A percentile compares a stretch with the other conserved stretches of the same genome.
Evolutionary conservation across 1,284 basidiomycete genomes (phyloP).

Genomic region (Neotropicomus parvogracilis): DNA sequence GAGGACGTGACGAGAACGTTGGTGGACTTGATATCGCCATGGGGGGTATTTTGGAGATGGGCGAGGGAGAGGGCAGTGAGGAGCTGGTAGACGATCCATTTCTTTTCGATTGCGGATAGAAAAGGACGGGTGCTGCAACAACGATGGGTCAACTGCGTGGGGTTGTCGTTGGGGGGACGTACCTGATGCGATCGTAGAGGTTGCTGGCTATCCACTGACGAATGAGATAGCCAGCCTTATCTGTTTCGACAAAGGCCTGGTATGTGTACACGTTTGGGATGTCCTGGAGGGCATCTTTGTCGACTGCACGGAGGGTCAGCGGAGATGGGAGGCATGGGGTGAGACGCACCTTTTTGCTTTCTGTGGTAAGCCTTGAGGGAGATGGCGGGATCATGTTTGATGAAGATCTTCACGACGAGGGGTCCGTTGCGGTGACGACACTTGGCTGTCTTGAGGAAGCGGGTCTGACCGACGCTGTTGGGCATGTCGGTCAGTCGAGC

Average conservation of each 20-base stretch:
- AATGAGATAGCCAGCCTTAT: conserved; percentile 93
- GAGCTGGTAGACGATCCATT: conserved; percentile 97
- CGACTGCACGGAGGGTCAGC: conserved; percentile 45
- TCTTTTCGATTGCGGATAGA: conserved; percentile 88
- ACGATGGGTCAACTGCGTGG: background rate
- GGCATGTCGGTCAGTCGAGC: background rate
- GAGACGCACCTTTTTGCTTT: conserved; percentile 56
- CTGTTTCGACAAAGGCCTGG: conserved; percentile 90
- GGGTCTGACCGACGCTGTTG: conserved; percentile 78
- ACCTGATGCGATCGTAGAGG: conserved; percentile 97
- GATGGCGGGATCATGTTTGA: conserved; percentile 70
- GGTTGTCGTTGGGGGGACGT: conserved; percentile 23
- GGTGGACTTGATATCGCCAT: conserved; percentile 98
- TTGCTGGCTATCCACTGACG: conserved; percentile 95
- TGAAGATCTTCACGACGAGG: conserved; percentile 77
- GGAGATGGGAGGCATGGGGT: fast-evolving
- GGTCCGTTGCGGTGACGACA: conserved; percentile 71
- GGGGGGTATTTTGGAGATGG: conserved; percentile 79
- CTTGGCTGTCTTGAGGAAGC: conserved; percentile 91
- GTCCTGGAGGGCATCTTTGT: conserved; percentile 81
- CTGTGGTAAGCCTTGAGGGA: conserved; percentile 60
- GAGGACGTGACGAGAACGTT: conserved; percentile 97
- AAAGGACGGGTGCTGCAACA: conserved; percentile 86
- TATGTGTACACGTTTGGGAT: conserved; percentile 90
- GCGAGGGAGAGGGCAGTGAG: conserved; percentile 83